Evolutionary conservation across 169 alveolate species (phyloP), one percentile per base, ranked within the genome.

Genomic region (Plasmodium ovale): DNA sequence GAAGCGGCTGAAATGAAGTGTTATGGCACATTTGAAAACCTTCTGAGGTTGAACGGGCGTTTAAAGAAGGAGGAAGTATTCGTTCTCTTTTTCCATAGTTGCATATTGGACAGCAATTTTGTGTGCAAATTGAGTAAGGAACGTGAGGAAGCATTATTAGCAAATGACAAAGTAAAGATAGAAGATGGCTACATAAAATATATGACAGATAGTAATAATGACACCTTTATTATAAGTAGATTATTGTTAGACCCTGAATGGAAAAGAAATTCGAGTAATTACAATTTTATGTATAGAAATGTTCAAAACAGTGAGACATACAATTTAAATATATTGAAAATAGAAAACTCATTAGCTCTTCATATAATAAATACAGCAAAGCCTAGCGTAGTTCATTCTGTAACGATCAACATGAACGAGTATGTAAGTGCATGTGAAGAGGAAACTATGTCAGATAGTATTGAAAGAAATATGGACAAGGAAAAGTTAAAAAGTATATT

Each of bases 241-340:
- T 58, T 85, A 85, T 68, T 85, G 69, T 54, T 85, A 39, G 74
- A 85, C 33, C 91, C 91, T 3, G 69, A 68, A 10, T 85, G 91
- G 91, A 85, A 56, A 62, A 68, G 60, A 12, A 69, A 69, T 56
- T 56, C 71, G 10, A 54, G 49, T 58, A 85, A 60, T 71, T 85
- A 85, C 35, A 85, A 67, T 49, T 85, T 85, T 54, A 31, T 31
- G 23, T 85, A 85, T 62, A 42, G 27, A 39, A 23, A 33, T 58
- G 27, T 6, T n/a, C 33, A 85, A 33, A 68, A 21, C n/a, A 42
- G n/a, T 37, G 59, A 85, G 19, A 85, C 54, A 19, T 85, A 68
- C 37, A 85, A 54, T 54, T 56, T 85, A 62, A 85, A 85, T 69
- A 68, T 85, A 47, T 58, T 68, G 47, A 85, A 85, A 68, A 53